These are phyloP conservation scores for Perkinsus chesapeaki DNA, from an alignment of 169 alveolate species.

Conservation along the genomic window DNA sequence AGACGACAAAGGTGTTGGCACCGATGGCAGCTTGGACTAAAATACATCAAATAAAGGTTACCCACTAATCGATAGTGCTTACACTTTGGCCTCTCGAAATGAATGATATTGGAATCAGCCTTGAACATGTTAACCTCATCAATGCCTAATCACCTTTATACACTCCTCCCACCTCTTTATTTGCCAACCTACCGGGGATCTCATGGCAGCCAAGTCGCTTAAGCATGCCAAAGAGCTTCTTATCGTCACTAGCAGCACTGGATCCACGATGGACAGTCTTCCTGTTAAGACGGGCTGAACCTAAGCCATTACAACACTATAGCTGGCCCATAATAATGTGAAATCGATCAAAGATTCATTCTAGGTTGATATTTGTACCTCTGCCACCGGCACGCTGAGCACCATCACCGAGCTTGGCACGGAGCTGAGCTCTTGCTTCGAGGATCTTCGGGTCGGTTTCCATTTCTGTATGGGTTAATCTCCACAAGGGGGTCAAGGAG, in stretches of 20 bases:
- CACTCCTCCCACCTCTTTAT: neutral
- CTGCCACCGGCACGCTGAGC: neutral
- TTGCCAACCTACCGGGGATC: neutral
- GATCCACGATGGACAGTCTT: neutral
- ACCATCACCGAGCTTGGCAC: constrained; percentile 5
- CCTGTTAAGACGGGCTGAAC: neutral
- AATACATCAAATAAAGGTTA: no score
- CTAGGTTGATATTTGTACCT: no score
- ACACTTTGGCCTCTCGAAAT: neutral
- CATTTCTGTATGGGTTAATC: neutral
- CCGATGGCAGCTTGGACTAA: neutral
- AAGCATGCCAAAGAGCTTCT: neutral
- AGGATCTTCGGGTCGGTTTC: constrained; percentile 4
- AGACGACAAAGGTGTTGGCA: neutral
- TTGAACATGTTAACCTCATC: neutral
- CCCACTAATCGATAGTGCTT: no score
- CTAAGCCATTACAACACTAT: neutral
- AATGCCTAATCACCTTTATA: neutral
- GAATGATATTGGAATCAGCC: neutral
- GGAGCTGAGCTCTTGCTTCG: neutral
- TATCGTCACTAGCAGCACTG: neutral
- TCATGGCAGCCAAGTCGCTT: neutral
- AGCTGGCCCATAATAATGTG: neutral
- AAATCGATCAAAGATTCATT: no score
- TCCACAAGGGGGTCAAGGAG: neutral